Percentiles rank a stretch among this genome's conserved stretches.
Conservation (phyloP, 2,329 filamentous ascomycete species). For the Fusarium siculi region DNA sequence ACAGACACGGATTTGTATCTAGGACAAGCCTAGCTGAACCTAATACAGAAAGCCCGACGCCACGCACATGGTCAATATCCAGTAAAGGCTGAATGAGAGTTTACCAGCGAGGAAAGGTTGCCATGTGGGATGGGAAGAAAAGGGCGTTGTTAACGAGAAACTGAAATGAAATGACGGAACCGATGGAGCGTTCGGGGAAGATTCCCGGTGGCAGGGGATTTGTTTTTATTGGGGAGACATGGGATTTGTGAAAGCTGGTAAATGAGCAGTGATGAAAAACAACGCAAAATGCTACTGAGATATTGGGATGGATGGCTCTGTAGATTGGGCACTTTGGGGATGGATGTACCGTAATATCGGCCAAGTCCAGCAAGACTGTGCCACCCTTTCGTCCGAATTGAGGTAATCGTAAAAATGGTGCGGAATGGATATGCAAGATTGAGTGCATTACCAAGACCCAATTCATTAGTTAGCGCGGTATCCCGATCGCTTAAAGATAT, state of each 20-base stretch:
- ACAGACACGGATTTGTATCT: conserved; percentile 32
- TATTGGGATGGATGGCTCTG: not conserved
- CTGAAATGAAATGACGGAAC: conserved; percentile 23
- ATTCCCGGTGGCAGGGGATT: conserved; percentile 33
- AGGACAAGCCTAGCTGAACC: conserved; percentile 36
- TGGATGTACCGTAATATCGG: not conserved
- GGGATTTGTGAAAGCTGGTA: conserved; percentile 27
- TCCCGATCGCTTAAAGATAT: not conserved
- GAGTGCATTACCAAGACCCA: conserved; percentile 24
- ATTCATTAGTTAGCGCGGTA: conserved; percentile 8
- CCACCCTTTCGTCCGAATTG: conserved; percentile 10
- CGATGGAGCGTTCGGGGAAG: conserved; percentile 25
- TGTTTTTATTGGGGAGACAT: conserved; percentile 16
- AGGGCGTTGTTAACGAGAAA: conserved; percentile 13
- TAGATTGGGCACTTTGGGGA: too few relatives aligned
- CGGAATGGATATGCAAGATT: conserved; percentile 37
- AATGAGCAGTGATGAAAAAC: conserved; percentile 27
- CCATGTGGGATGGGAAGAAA: conserved; percentile 23
- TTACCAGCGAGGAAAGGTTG: conserved; percentile 15
- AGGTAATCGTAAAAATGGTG: conserved; percentile 23
- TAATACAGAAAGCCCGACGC: conserved; percentile 38
- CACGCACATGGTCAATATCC: conserved; percentile 29
- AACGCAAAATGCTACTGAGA: conserved; percentile 10
- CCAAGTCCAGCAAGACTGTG: not conserved
- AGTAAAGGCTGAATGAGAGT: conserved; percentile 14